phyloP scores from a whole-genome alignment of 2,329 filamentous ascomycete species.

The Cephalotrichum gorgonifer region DNA sequence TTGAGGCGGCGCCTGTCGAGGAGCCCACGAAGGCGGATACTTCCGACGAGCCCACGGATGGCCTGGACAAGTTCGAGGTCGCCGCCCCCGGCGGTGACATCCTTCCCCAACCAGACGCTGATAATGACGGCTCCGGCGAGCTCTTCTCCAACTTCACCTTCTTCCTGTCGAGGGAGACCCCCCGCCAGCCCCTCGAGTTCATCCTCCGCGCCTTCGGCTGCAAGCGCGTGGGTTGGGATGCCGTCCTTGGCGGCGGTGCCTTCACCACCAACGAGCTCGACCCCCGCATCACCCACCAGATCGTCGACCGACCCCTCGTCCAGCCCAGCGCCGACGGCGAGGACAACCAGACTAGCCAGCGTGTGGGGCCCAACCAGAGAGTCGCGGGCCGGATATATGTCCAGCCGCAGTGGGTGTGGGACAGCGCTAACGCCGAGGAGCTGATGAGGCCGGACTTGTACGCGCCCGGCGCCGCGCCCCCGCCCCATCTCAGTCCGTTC shows the following conservation, averaged over 20 bases:
- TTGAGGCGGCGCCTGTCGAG: constrained; percentile 44
- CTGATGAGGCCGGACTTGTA: constrained; percentile 81
- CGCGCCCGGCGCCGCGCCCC: constrained; percentile 77
- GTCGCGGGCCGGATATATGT: constrained; percentile 89
- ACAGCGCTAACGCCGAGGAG: constrained; percentile 86
- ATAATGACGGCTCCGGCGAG: constrained; percentile 56
- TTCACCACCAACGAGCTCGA: constrained; percentile 87
- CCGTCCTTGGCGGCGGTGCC: constrained; percentile 78
- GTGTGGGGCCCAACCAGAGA: constrained; percentile 52
- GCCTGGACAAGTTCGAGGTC: constrained; percentile 87
- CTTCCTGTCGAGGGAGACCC: constrained; percentile 89
- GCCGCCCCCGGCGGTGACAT: constrained; percentile 76
- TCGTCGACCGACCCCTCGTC: constrained; percentile 80
- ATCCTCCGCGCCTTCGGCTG: constrained; percentile 89
- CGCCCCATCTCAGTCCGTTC: constrained; percentile 92
- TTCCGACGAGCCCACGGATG: constrained; percentile 36
- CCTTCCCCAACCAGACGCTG: constrained; percentile 64
- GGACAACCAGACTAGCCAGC: constrained; percentile 53
- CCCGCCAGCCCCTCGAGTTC: constrained; percentile 83
- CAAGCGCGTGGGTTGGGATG: constrained; percentile 92
- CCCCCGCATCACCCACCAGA: constrained; percentile 85
- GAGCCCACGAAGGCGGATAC: constrained; percentile 27
- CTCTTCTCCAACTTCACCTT: constrained; percentile 85
- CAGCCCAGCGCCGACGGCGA: constrained; percentile 43
- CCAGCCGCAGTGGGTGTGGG: constrained; percentile 98